Base-by-base conservation (phyloP, 495 filamentous ascomycete genomes). In the Amphirosellinia nigrospora region DNA sequence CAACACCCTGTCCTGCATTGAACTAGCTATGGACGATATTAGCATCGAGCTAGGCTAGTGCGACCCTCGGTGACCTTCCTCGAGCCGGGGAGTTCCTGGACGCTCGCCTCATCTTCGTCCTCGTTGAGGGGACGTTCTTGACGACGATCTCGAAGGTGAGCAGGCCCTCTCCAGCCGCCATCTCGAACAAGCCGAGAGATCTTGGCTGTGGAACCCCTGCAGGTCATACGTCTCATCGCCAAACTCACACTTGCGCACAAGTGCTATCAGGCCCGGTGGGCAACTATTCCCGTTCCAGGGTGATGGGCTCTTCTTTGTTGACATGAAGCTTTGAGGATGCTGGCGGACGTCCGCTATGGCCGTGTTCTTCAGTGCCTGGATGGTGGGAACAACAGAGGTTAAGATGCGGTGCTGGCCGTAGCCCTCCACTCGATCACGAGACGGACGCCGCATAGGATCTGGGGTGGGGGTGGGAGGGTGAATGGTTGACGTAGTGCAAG, bases 121-220 rank as follows among this genome's bases (percentile, higher is more conserved):
- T 64, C 43, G 19, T 50, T 19, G 15, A 28, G 11, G 61, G 19
- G 0, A 50, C 0, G 11, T 64, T 46, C 36, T 72, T 70, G 2
- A 82, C 76, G 56, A 79, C 75, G 11, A 82, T 64, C 71, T 82
- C 80, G 55, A 82, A 80, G 58, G 64, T 50, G 16, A 74, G 73
- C 26, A 82, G 70, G 3, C 66, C 63, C 6, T 39, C 61, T 3
- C n/a, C 65, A 16, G 58, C 64, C 52, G 70, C 50, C 26, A 59
- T 70, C 9, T 63, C 53, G 13, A 81, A 73, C 56, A 80, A 45
- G 67, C 52, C 4, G 71, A 52, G 26, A 82, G 39, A 64, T 80
- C 76, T n/a, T 77, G 74, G 23, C 71, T 75, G 8, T 39, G 46
- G 48, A 75, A 79, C 52, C 67, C 68, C 8, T 64, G 73, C 72